Evolutionary conservation across 1,284 basidiomycete species (phyloP), one percentile per base, ranked within the genome.

Genomic region (Puccinia brachypodii): DNA sequence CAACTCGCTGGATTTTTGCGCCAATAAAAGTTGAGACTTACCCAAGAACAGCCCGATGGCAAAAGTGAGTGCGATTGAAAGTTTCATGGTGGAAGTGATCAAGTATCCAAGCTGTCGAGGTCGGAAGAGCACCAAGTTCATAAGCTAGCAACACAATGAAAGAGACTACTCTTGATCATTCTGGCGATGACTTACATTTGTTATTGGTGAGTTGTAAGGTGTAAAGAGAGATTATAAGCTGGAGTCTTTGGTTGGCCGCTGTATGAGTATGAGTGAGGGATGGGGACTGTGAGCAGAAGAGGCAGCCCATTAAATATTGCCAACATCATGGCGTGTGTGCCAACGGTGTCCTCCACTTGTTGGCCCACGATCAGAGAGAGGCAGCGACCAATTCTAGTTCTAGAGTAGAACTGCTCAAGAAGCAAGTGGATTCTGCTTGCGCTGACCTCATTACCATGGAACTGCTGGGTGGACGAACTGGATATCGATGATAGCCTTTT

Each of bases 31-130:
- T 38, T 16, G n/a, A 56, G 7, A 28, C 72, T 74, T 14, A 74
- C 72, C 50, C 53, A 74, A 60, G 44, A 56, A 74, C 11, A 74
- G 53, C 53, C 72, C 72, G 11, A 25, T 53, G 72, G 36, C 53
- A 56, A 50, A 60, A 42, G 36, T n/a, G 28, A 74, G 50, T 25
- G 72, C 47, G 36, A 74, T 6, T 8, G n/a, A 74, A 3, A 74
- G 53, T 47, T 74, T 56, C 72, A 74, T 74, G 11, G 22, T 53
- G 44, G 19, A 14, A 33, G 13, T n/a, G 64, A n/a, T n/a, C n/a
- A 68, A 44, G 22, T 31, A 60, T 60, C n/a, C 28, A 33, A 60
- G 31, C 58, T 60, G n/a, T 60, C n/a, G n/a, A n/a, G n/a, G n/a
- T n/a, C n/a, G n/a, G n/a, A n/a, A n/a, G n/a, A n/a, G n/a, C n/a